phyloP scores from a whole-genome alignment of 2,329 filamentous ascomycete genomes.

The Dactylellina cionopaga region DNA sequence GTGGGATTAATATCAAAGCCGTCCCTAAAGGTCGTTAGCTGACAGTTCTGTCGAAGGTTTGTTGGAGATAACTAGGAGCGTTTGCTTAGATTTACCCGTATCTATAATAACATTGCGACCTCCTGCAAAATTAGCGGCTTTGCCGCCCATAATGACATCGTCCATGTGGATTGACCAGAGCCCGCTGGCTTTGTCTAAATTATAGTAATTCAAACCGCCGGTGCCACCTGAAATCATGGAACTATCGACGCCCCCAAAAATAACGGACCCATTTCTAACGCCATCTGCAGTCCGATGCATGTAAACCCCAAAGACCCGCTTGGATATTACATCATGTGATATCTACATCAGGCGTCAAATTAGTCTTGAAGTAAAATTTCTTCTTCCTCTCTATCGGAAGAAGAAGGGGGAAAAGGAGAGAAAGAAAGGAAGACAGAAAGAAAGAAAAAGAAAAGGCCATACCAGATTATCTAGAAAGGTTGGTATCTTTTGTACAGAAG shows the following conservation, averaged over 20 bases:
- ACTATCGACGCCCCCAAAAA: conserved; percentile 76
- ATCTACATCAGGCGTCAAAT: conserved; percentile 62
- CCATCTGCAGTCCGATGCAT: conserved; percentile 75
- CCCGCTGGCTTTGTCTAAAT: conserved; percentile 64
- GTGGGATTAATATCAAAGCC: conserved; percentile 72
- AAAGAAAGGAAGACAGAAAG: not conserved
- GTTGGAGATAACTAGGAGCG: conserved; percentile 61
- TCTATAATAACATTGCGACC: conserved; percentile 70
- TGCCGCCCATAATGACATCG: conserved; percentile 71
- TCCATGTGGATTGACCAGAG: conserved; percentile 80
- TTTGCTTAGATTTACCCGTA: conserved; percentile 77
- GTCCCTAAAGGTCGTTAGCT: conserved; percentile 17
- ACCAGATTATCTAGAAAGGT: conserved; percentile 75
- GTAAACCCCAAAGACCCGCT: conserved; percentile 57
- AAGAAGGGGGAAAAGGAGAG: not conserved
- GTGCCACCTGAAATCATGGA: conserved; percentile 70
- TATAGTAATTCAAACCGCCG: conserved; percentile 72
- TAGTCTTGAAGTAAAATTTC: not conserved
- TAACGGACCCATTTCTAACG: conserved; percentile 77
- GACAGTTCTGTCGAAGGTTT: not conserved
- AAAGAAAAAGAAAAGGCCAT: conserved; percentile 58
- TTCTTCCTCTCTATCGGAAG: not conserved
- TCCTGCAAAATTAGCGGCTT: conserved; percentile 65
- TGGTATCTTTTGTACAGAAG: conserved; percentile 64
- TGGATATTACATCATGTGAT: conserved; percentile 25